phyloP scores from a whole-genome alignment of 2,329 filamentous ascomycete genomes.

The Colletotrichum kahawae region DNA sequence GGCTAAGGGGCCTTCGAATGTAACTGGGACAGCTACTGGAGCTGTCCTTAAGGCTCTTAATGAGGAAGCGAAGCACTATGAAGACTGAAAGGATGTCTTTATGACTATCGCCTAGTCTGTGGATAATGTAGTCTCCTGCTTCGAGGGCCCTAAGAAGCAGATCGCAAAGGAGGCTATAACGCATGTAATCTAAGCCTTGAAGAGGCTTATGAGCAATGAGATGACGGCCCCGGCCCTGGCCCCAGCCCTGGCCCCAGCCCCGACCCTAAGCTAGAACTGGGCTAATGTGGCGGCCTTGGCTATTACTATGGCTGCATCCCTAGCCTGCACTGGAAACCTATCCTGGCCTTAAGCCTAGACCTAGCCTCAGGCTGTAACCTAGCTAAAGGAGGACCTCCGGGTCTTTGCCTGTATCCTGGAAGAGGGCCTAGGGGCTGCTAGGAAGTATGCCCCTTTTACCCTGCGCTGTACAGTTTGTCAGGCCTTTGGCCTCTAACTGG shows the following conservation, averaged over 20 bases:
- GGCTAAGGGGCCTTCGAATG: not conserved
- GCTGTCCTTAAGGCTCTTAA: not conserved
- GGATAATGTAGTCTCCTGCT: not conserved
- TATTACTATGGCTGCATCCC: no score
- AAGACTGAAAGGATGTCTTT: not conserved
- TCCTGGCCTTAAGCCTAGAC: no score
- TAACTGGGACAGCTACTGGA: not conserved
- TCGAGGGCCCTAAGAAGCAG: not conserved
- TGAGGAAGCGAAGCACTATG: not conserved
- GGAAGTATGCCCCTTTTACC: not conserved
- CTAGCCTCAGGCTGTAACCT: no score
- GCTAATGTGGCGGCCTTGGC: not conserved
- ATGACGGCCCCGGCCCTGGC: no score
- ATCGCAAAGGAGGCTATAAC: not conserved
- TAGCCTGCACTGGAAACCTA: no score
- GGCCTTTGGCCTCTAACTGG: not conserved
- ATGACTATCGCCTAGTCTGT: not conserved
- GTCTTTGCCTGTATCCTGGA: no score
- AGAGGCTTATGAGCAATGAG: no score
- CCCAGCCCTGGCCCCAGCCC: no score
- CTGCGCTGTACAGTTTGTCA: not conserved
- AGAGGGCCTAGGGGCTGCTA: not conserved
- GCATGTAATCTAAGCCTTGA: not conserved
- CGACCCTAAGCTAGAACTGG: not conserved
- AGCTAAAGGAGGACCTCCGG: no score